Percentiles rank a stretch among this genome's conserved stretches.
These are phyloP conservation scores for Sugiyamaella mastotermitis DNA, from an alignment of 805 yeast species.

Conservation along the genomic window DNA sequence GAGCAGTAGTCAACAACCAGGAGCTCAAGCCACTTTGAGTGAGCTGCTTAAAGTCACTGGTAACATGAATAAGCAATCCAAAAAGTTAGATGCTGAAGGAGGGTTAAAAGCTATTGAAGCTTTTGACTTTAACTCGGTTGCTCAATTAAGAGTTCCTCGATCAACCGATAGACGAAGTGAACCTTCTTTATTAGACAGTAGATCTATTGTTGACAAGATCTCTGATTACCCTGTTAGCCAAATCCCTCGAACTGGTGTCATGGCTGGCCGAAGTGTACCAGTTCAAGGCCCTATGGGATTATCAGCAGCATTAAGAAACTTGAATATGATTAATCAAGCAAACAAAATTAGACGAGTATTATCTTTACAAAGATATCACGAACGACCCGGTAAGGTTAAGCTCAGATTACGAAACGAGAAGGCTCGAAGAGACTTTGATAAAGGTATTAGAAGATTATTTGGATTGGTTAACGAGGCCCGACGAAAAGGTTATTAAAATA, in stretches of 20 bases:
- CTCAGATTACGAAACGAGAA: constrained; percentile 27
- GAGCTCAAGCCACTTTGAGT: no score
- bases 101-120: no score
- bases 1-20: no score
- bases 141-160: constrained; percentile 1
- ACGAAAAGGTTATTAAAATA: constrained; percentile 25
- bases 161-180: background rate
- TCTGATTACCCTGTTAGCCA: constrained; percentile 8
- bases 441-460: constrained; percentile 30
- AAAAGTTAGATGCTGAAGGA: no score
- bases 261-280: constrained; percentile 28
- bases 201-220: constrained; percentile 11
- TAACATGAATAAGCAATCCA: no score
- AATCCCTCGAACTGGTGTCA: constrained; percentile 28
- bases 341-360: constrained; percentile 25
- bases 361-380: constrained; percentile 27
- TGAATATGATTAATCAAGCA: constrained; percentile 24
- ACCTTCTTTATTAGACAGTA: constrained; percentile 5
- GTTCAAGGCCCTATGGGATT: constrained; percentile 23
- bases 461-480: constrained; percentile 30
- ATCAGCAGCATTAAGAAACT: constrained; percentile 22
- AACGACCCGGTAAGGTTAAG: constrained; percentile 31
- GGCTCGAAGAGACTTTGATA: constrained; percentile 27
- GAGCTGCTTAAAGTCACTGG: no score
- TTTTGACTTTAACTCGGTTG: no score